These are phyloP conservation scores for Alternaria panax DNA, from an alignment of 2,329 filamentous ascomycete genomes.

Conservation along the genomic window DNA sequence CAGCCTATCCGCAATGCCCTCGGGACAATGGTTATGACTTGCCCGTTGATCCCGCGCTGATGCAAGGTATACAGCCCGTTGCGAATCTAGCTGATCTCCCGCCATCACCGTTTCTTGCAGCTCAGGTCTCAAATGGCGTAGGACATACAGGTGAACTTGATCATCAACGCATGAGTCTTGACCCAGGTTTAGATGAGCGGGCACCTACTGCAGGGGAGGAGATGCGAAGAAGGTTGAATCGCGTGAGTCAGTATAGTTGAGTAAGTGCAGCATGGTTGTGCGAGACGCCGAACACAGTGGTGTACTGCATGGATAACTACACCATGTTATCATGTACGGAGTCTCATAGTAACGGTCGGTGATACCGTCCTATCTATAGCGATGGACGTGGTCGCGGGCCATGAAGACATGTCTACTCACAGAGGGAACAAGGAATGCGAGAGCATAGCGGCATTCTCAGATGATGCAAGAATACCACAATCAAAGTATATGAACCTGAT, in stretches of 20 bases:
- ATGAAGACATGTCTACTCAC: background rate
- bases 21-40: conserved; percentile 58
- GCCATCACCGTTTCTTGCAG: conserved; percentile 46
- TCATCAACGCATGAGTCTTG: conserved; percentile 10
- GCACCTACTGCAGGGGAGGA: conserved; percentile 34
- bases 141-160: conserved; percentile 21
- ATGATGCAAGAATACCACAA: background rate
- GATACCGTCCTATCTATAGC: background rate
- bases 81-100: conserved; percentile 40
- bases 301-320: background rate
- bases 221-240: conserved; percentile 32
- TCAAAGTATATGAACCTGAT: background rate
- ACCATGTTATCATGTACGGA: background rate
- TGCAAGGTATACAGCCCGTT: conserved; percentile 50
- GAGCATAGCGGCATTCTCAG: background rate
- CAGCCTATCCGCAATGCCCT: conserved; percentile 29
- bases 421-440: background rate
- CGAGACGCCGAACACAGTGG: background rate
- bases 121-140: conserved; percentile 19
- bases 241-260: conserved; percentile 9
- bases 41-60: conserved; percentile 68
- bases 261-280: background rate
- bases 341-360: background rate
- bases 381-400: background rate
- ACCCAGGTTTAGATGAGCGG: conserved; percentile 14